These are phyloP conservation scores for Paraleonurus japonicus DNA, from an alignment of 257 asterid genomes.

Conservation along the genomic window DNA sequence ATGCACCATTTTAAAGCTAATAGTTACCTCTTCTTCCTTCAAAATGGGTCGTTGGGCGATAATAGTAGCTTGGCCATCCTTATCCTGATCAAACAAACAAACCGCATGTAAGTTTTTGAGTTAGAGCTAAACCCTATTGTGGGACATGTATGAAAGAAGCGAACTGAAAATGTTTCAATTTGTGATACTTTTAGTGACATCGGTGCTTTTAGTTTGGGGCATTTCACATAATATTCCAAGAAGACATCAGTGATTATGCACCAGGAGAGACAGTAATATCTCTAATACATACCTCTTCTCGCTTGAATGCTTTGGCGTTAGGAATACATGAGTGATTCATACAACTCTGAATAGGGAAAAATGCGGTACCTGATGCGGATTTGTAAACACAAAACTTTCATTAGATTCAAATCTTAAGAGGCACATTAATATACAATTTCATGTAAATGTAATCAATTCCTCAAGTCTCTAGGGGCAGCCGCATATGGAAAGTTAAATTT, in stretches of 20 bases:
- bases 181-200: neutral
- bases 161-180: too few species aligned
- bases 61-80: slow-evolving; percentile 80
- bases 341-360: slow-evolving; percentile 90
- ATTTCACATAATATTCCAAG: neutral
- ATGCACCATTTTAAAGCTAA: neutral
- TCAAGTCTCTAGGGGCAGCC: neutral
- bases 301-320: slow-evolving; percentile 84
- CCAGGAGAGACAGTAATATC: neutral
- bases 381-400: neutral
- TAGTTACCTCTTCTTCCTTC: slow-evolving; percentile 76
- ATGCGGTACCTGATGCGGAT: slow-evolving; percentile 75
- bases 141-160: neutral
- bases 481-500: neutral
- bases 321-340: slow-evolving; percentile 93
- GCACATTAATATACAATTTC: neutral
- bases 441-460: neutral
- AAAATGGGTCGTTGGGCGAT: slow-evolving; percentile 59
- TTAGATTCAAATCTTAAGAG: neutral
- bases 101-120: neutral
- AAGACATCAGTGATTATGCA: neutral
- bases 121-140: neutral
- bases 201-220: neutral
- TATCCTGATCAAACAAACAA: slow-evolving; percentile 50
- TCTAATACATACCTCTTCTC: slow-evolving; percentile 65